phyloP scores from a whole-genome alignment of 148 eudicot species.

The Oxyria digyna region DNA sequence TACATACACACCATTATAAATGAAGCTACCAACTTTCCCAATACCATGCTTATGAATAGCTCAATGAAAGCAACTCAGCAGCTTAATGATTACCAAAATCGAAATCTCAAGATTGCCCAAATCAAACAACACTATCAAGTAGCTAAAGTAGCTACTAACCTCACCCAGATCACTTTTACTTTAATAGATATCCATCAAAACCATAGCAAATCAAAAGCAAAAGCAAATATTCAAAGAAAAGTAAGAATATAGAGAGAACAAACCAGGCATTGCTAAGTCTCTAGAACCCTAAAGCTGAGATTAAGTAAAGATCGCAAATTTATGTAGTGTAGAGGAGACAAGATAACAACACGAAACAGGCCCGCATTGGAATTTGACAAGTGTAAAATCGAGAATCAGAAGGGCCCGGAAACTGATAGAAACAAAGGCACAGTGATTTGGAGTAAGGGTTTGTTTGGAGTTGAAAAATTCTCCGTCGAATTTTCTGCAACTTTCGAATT shows the following conservation, averaged over 20 bases:
- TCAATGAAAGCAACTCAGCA: conserved; percentile 2
- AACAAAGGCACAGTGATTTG: background rate
- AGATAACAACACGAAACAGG: background rate
- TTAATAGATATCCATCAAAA: background rate
- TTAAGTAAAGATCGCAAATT: too few species aligned
- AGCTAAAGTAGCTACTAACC: background rate
- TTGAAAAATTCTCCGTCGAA: conserved; percentile 4
- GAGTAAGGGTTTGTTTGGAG: background rate
- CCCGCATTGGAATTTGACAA: background rate
- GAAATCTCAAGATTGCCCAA: conserved; percentile 3
- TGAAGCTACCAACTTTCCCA: conserved; percentile 1
- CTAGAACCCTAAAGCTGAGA: too few species aligned
- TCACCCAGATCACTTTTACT: background rate
- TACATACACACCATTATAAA: background rate
- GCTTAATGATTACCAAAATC: conserved; percentile 5
- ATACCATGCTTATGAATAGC: conserved; percentile 3
- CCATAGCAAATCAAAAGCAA: background rate
- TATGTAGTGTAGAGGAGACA: background rate
- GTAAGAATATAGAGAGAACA: background rate
- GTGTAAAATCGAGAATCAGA: background rate
- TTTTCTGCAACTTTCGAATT: background rate
- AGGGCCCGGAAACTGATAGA: conserved; percentile 4
- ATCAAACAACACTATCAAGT: background rate
- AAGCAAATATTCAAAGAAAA: background rate
- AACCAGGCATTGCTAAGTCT: conserved; percentile 1